Evolutionary conservation across 176 grass and related monocot genomes (phyloP).

Genomic region (Panicum miliaceum): DNA sequence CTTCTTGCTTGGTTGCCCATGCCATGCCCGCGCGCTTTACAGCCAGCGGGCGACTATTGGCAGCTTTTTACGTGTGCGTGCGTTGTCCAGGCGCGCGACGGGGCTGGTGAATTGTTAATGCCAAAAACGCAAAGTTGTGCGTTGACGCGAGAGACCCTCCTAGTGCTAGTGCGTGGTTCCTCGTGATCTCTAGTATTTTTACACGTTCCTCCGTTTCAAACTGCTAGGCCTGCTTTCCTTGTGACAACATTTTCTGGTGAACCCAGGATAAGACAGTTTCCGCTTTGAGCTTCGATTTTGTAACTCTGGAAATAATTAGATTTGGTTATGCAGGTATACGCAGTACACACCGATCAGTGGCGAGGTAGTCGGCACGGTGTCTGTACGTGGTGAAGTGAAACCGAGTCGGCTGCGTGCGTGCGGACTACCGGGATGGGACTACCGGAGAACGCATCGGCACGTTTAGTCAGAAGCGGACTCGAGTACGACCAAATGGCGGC

Average conservation of each 20-base stretch:
- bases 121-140: background rate
- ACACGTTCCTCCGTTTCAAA: too few species aligned
- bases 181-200: too few species aligned
- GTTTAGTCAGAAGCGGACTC: slow-evolving; percentile 9
- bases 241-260: too few species aligned
- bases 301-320: background rate
- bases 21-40: background rate
- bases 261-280: background rate
- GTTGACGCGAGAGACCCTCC: too few species aligned
- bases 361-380: slow-evolving; percentile 21
- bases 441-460: slow-evolving; percentile 1
- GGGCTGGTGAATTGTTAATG: background rate
- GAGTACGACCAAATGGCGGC: background rate
- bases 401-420: background rate
- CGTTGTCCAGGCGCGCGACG: background rate
- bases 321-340: background rate
- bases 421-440: background rate
- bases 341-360: too few species aligned
- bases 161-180: too few species aligned
- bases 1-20: slow-evolving; percentile 8
- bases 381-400: too few species aligned
- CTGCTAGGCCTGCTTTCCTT: too few species aligned
- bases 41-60: background rate
- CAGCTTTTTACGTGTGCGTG: background rate
- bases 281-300: background rate